Base-by-base conservation (phyloP, 23 red algal genomes). In the Cyanidioschyzon merolae region DNA sequence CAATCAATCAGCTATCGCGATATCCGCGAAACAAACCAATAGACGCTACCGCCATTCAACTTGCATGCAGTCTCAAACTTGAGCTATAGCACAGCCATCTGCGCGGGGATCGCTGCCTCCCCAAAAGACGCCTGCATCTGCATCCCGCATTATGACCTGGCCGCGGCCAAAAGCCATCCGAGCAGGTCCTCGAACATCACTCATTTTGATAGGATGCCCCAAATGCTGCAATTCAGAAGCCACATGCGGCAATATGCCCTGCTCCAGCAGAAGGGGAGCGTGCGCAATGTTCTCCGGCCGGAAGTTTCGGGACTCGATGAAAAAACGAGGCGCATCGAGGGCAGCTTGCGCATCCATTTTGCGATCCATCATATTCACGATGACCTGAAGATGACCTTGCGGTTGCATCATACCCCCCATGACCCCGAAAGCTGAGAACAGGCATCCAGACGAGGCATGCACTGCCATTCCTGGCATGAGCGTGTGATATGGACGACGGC, bases 331-430 rank as follows among this genome's bases (percentile, higher is more conserved):
- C 15, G 76, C 58, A 59, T 98, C 94, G 39, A 98, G 41, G 54
- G 94, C 88, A 40, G 75, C 59, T 74, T 98, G 94, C 58, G 88
- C 68, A 76, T 89, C 80, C 80, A 98, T 39, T 21, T 58, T 80
- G 25, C 59, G 51, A 40, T 98, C 94, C 41, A 98, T 25, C 68
- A 90, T n/a, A 1, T 67, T 63, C 37, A 76, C 58, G 3, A 96
- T 17, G 39, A 90, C 75, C 76, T 91, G 88, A 38, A 91, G 45
- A 58, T 98, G 94, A 1, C 85, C 94, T 77, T 98, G 94, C 39
- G 94, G 88, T 40, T 98, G 94, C 86, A 92, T 91, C 58, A 89
- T 90, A 37, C 84, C 83, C 24, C 94, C 94, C 88, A 92, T 98
- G 36, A 84, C 79, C 12, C 94, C 94, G 27, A 92, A 80, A 0